Base-by-base conservation (phyloP, 2,329 filamentous ascomycete genomes). In the Trichoderma sp. region DNA sequence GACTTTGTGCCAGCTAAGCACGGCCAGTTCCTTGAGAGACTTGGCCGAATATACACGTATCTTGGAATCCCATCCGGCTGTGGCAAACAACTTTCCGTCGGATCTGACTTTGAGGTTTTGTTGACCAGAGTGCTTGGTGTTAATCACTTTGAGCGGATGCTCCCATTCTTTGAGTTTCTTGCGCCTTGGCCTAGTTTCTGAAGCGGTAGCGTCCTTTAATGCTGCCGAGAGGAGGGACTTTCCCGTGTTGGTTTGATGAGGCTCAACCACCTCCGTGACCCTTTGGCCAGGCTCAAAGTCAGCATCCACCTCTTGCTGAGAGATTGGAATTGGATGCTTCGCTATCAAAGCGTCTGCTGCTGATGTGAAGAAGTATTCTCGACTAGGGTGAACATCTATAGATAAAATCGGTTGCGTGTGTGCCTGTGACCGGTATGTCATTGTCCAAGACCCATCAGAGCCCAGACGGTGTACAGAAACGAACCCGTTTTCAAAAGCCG, bases 1-100 rank as follows among this genome's bases (percentile, higher is more conserved):
- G 36, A 93, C 91, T 75, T 92, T 90, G 81, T 98, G 96, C 95
- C 95, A 98, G 81, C 97, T 97, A 74, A 98, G 83, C 69, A 98
- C 94, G 0, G 95, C 96, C 12, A 98, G 81, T 80, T 98, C 95
- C 77, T 91, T 93, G 85, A 98, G 86, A 0, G 90, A 92, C 81
- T 92, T 94, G 61, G 87, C 83, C 3, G 92, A 92, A 80, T 98
- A 99, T 1, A 98, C 90, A 9, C 96, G 86, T 1, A 95, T 85
- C 62, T 90, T 89, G 1, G 90, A 87, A 80, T 99, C 96, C 96
- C 96, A 99, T 4, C 96, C 96, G 0, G 93, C 95, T 0, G 95
- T 98, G 3, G 92, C 93, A 74, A 98, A 92, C 4, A 99, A 87
- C 74, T 88, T 91, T 3, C 90, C 92, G 79, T 99, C 96, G 2